phyloP scores from a whole-genome alignment of 768 basidiomycete genomes.

The Porphyrellus cyaneotinctus region DNA sequence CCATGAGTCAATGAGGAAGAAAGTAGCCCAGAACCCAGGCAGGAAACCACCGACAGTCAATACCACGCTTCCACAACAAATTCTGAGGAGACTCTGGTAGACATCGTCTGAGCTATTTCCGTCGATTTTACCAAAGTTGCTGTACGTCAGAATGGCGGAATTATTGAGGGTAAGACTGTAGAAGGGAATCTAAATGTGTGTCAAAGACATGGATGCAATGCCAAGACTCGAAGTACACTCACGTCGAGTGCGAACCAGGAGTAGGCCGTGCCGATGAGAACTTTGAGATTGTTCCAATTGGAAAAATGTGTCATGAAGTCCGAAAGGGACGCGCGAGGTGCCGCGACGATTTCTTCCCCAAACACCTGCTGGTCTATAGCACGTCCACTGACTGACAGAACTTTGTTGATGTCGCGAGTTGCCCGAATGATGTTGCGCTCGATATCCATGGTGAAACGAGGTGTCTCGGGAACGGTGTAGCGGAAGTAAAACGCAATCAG shows the following conservation, averaged over 20 bases:
- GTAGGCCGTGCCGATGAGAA: constrained; percentile 71
- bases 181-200: constrained; percentile 63
- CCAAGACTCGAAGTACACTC: constrained; percentile 22
- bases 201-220: neutral
- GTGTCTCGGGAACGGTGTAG: constrained; percentile 87
- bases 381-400: constrained; percentile 45
- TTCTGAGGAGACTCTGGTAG: constrained; percentile 23
- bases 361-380: constrained; percentile 44
- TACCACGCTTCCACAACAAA: constrained; percentile 20
- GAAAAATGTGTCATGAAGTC: constrained; percentile 71
- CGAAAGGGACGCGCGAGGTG: constrained; percentile 58
- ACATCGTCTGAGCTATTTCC: constrained; percentile 11
- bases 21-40: constrained; percentile 59
- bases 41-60: constrained; percentile 18
- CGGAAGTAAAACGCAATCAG: constrained; percentile 82
- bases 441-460: constrained; percentile 88
- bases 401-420: constrained; percentile 60
- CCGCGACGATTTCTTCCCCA: constrained; percentile 45
- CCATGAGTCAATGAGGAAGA: constrained; percentile 64
- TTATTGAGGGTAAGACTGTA: constrained; percentile 86
- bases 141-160: constrained; percentile 66
- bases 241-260: constrained; percentile 91
- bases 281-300: constrained; percentile 71
- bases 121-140: constrained; percentile 54
- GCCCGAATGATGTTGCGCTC: constrained; percentile 76